phyloP scores from a whole-genome alignment of 2,329 filamentous ascomycete genomes.

The Ophiostoma sp. region DNA sequence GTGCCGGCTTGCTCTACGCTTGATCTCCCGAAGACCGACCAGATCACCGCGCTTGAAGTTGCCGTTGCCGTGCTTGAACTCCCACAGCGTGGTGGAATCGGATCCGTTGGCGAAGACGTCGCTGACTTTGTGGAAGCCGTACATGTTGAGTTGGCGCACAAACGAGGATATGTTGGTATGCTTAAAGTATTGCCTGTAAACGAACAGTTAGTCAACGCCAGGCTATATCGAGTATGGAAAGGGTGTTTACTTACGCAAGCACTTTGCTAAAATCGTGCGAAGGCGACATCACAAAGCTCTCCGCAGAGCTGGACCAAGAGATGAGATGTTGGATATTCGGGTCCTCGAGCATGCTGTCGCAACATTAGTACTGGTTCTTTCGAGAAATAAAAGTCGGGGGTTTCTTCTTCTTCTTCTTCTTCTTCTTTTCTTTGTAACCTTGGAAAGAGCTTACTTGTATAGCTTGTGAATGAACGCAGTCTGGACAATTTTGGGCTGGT shows the following conservation, averaged over 20 bases:
- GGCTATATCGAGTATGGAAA: constrained; percentile 5
- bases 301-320: constrained; percentile 87
- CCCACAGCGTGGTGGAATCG: constrained; percentile 91
- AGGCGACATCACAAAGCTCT: constrained; percentile 98
- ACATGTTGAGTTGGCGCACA: constrained; percentile 97
- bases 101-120: constrained; percentile 96
- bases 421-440: too few species aligned
- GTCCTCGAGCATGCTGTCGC: constrained; percentile 86
- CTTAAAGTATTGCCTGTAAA: constrained; percentile 87
- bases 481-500: constrained; percentile 95
- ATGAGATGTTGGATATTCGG: constrained; percentile 89
- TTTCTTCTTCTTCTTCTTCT: too few species aligned
- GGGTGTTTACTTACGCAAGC: constrained; percentile 63
- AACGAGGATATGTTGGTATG: constrained; percentile 99
- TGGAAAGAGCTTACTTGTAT: constrained; percentile 67
- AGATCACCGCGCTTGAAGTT: constrained; percentile 96
- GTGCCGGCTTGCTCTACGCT: constrained; percentile 86
- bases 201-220: constrained; percentile 20
- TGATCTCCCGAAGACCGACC: constrained; percentile 87
- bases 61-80: constrained; percentile 96
- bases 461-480: constrained; percentile 99
- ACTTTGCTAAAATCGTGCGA: constrained; percentile 98
- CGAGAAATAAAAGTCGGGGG: neutral
- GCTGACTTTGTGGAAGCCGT: constrained; percentile 99
- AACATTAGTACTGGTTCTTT: constrained; percentile 6